Percentiles rank a stretch among this genome's conserved stretches.
phyloP scores from a whole-genome alignment of 768 basidiomycete species.

The Phaffia tasmanica region DNA sequence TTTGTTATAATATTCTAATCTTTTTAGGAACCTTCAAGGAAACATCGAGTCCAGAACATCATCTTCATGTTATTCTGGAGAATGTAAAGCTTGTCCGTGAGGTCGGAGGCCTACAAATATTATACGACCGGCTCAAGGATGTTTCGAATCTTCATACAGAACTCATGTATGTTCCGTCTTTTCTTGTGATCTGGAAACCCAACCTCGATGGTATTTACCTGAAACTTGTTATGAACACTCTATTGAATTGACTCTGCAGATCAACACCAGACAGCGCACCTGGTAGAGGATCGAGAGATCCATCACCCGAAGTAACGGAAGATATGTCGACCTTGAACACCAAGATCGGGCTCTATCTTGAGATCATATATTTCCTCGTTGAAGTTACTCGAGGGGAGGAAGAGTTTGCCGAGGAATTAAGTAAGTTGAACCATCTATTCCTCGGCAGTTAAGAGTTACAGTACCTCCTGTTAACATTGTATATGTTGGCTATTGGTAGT shows the following conservation, averaged over 20 bases:
- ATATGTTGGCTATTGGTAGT: conserved; percentile 44
- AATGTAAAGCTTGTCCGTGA: conserved; percentile 76
- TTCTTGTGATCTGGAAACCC: not conserved
- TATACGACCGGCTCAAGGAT: conserved; percentile 80
- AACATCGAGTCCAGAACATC: conserved; percentile 81
- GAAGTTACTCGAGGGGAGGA: conserved; percentile 89
- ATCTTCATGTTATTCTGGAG: conserved; percentile 89
- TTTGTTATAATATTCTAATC: not conserved
- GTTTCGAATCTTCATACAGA: conserved; percentile 78
- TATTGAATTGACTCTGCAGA: no score
- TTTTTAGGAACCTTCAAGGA: conserved; percentile 73
- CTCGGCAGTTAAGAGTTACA: not conserved
- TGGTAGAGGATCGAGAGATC: not conserved
- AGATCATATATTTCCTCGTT: conserved; percentile 87
- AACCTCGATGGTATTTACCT: no score
- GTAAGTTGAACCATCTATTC: conserved; percentile 45
- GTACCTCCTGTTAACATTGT: not conserved
- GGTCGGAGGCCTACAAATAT: conserved; percentile 68
- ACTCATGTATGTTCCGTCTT: conserved; percentile 48
- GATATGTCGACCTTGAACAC: conserved; percentile 57
- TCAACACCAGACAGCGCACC: not conserved
- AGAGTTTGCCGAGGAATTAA: conserved; percentile 90
- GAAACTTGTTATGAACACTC: no score
- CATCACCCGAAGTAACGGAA: conserved; percentile 40
- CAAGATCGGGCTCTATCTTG: conserved; percentile 84